Base-by-base conservation (phyloP, 1,139 yeast species). In the Debaryomyces coudertii region DNA sequence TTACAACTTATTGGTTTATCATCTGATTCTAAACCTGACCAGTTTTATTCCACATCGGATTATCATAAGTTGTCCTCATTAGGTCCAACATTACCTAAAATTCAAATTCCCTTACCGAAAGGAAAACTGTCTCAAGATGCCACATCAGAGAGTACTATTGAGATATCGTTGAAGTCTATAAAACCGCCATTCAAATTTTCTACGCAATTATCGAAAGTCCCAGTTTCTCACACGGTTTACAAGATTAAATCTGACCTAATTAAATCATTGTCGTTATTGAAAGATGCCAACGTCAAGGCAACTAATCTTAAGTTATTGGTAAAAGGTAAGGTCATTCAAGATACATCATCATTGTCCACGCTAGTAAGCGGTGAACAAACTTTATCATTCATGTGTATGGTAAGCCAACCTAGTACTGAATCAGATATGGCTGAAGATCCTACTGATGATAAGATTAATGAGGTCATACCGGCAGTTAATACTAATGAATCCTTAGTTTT, bases 311-410 rank as follows among this genome's bases (percentile, higher is more conserved):
- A 72, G 53, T 59, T 75, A 31, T 62, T 75, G 62, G 57, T 71
- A 46, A 75, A 73, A 51, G 74, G 78, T 1, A 74, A 73, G 54
- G 79, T 75, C 23, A 62, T 71, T n/a, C 71, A 66, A 36, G 80
- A 75, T 52, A 54, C 74, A 1, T 51, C 68, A 8, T 44, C 57
- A 2, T 51, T 74, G 40, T 53, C 65, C 2, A 45, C 66, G 5
- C 52, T 70, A 34, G 48, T 54, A 2, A 56, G 51, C 5, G 50
- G 53, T 4, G 62, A 51, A 14, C 54, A 54, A 7, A 65, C 56
- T 2, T 45, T 66, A 3, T 50, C 66, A 14, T 61, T 74, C 43
- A 74, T 66, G 61, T 72, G 71, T 42, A 69, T 74, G 77, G 68
- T 73, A 5, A 50, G 25, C 12, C 41, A 38, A 9, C 35, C 41